These are phyloP conservation scores for Ophiocytium majus DNA, from an alignment of 352 stramenopile genomes.

Conservation along the genomic window DNA sequence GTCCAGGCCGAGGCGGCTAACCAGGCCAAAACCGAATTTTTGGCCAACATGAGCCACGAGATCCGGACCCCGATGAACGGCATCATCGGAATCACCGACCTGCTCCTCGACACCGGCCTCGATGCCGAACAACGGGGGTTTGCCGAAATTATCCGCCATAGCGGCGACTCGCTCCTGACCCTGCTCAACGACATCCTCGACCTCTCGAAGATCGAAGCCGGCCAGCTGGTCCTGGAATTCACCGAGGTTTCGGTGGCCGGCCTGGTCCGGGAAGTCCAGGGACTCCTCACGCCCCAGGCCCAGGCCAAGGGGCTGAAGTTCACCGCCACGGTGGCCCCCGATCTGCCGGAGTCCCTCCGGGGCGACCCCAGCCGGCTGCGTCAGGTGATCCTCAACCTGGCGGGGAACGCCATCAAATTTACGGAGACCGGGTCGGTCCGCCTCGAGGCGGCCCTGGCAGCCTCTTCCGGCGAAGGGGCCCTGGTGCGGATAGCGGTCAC, in stretches of 20 bases:
- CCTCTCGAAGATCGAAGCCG: background rate
- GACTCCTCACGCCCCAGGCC: background rate
- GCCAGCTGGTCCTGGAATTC: background rate
- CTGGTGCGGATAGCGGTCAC: constrained; percentile 16
- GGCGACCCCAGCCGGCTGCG: constrained; percentile 5
- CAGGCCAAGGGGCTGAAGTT: background rate
- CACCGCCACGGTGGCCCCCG: background rate
- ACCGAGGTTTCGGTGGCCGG: background rate
- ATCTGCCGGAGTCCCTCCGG: background rate
- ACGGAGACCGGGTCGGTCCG: constrained; percentile 1
- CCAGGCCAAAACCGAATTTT: too few relatives aligned
- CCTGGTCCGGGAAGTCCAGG: background rate
- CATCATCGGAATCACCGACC: too few relatives aligned
- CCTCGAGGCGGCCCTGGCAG: background rate
- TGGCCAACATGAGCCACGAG: too few relatives aligned
- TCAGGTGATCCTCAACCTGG: constrained; percentile 26
- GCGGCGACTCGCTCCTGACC: too few relatives aligned
- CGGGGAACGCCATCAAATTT: constrained; percentile 31
- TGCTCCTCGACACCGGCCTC: too few relatives aligned
- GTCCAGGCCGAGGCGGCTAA: too few relatives aligned
- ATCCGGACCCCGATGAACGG: too few relatives aligned
- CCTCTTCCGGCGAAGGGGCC: constrained; percentile 18
- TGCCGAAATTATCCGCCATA: too few relatives aligned
- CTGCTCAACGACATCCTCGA: constrained; percentile 2
- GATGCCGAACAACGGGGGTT: too few relatives aligned